Evolutionary conservation across 768 basidiomycete species (phyloP).

Genomic region (Suillus plorans): DNA sequence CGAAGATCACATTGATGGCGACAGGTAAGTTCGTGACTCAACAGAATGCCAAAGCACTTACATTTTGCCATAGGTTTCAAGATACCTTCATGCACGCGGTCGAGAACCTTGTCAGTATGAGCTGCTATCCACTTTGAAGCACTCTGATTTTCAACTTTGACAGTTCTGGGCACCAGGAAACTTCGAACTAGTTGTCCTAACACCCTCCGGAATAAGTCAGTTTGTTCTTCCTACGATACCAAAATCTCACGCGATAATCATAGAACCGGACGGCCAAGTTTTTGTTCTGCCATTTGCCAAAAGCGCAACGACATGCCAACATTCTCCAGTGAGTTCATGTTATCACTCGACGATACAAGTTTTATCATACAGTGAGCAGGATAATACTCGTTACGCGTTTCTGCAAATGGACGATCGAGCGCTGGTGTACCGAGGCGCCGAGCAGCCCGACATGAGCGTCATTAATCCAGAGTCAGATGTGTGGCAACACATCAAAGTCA

Average conservation of each 20-base stretch:
- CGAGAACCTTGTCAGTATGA: conserved; percentile 57
- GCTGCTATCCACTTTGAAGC: background rate
- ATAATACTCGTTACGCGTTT: conserved; percentile 95
- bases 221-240: conserved; percentile 6
- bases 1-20: conserved; percentile 58
- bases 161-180: conserved; percentile 96
- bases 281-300: conserved; percentile 92
- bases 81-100: conserved; percentile 88
- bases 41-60: background rate
- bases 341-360: background rate
- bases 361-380: conserved; percentile 46
- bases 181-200: conserved; percentile 80
- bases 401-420: conserved; percentile 94
- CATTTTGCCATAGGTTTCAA: conserved; percentile 52
- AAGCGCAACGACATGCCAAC: conserved; percentile 88
- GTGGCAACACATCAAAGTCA: conserved; percentile 94
- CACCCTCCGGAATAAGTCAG: conserved; percentile 54
- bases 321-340: conserved; percentile 69
- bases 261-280: conserved; percentile 67
- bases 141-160: conserved; percentile 5
- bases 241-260: conserved; percentile 11
- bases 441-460: conserved; percentile 97
- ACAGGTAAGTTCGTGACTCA: conserved; percentile 33
- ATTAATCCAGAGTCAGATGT: conserved; percentile 98
- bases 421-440: conserved; percentile 91